phyloP scores from a whole-genome alignment of 345 rosid genomes.

The Eucalyptus cloeziana region DNA sequence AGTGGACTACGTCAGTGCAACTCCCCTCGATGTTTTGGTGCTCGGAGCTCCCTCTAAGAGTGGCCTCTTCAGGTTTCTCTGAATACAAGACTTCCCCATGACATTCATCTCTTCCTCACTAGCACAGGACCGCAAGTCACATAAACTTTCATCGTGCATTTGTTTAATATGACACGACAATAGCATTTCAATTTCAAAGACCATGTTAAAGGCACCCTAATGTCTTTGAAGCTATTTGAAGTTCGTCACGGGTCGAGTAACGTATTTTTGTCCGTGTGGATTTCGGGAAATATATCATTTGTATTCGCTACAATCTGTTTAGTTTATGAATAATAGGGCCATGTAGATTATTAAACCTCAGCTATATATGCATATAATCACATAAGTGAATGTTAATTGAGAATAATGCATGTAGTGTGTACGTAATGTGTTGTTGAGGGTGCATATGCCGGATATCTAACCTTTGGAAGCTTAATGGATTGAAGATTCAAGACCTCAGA shows the following conservation, averaged over 20 bases:
- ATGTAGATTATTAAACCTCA: not conserved
- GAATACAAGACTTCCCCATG: not conserved
- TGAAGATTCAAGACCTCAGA: constrained; percentile 56
- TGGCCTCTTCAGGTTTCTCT: constrained; percentile 46
- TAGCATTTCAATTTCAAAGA: not conserved
- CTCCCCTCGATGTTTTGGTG: constrained; percentile 25
- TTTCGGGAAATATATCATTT: not conserved
- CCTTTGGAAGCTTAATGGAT: not conserved
- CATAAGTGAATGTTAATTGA: not conserved
- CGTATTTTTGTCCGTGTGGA: not conserved
- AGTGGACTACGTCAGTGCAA: constrained; percentile 19
- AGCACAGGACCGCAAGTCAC: not conserved
- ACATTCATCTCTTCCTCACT: not conserved
- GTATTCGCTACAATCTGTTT: not conserved
- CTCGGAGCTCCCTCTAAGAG: constrained; percentile 50
- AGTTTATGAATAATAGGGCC: not conserved
- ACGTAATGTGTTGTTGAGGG: not conserved
- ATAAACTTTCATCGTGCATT: not conserved
- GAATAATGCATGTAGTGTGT: not conserved
- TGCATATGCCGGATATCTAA: not conserved
- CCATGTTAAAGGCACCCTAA: not conserved
- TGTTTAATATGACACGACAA: not conserved
- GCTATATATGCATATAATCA: not conserved
- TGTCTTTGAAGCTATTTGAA: not conserved
- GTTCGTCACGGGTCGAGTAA: not conserved